phyloP scores from a whole-genome alignment of 2,329 filamentous ascomycete genomes.

The Trichoderma oligosporum region DNA sequence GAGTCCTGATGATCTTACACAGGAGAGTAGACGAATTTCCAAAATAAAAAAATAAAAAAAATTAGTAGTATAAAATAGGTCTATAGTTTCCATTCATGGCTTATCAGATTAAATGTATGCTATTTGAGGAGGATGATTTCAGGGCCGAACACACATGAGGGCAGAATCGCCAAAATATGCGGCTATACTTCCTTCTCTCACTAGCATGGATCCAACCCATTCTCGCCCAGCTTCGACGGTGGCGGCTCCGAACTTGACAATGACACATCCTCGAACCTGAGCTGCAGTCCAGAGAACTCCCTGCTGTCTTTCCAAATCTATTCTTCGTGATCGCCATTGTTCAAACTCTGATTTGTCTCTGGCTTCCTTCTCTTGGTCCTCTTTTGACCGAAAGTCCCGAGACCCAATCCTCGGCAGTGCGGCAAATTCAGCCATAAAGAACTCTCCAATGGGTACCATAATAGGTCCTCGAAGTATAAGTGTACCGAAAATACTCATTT shows the following conservation, averaged over 20 bases:
- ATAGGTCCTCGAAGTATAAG: slow-evolving; percentile 74
- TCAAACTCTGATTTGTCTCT: slow-evolving; percentile 41
- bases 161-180: slow-evolving; percentile 75
- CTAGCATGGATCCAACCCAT: slow-evolving; percentile 76
- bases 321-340: slow-evolving; percentile 52
- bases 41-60: no score
- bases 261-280: slow-evolving; percentile 72
- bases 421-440: slow-evolving; percentile 76
- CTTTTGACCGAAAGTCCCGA: slow-evolving; percentile 65
- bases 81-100: no score
- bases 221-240: slow-evolving; percentile 75
- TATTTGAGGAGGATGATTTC: no score
- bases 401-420: slow-evolving; percentile 76
- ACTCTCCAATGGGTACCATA: slow-evolving; percentile 62
- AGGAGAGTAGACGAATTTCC: no score
- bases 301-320: slow-evolving; percentile 54
- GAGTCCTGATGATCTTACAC: no score
- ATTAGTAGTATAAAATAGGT: no score
- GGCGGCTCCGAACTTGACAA: slow-evolving; percentile 85
- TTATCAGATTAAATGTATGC: no score
- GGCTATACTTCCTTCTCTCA: slow-evolving; percentile 67
- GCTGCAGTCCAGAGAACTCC: slow-evolving; percentile 80
- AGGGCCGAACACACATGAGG: slow-evolving; percentile 65
- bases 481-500: slow-evolving; percentile 75
- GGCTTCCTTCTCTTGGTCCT: slow-evolving; percentile 41